Evolutionary conservation across 805 yeast species (phyloP).

Genomic region (Candida pini): DNA sequence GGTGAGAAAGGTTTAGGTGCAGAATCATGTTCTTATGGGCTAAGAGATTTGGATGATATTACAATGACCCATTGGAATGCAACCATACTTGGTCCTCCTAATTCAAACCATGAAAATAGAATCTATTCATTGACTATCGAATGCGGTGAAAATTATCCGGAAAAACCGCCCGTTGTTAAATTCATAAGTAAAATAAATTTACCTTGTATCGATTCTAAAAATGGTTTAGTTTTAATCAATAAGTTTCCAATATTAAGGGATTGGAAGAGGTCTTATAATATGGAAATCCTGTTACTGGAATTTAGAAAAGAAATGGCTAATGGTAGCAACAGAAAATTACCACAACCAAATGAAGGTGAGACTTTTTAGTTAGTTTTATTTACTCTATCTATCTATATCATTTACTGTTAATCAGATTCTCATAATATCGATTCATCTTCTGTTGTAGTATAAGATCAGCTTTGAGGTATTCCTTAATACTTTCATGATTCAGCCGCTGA

Average conservation of each 20-base stretch:
- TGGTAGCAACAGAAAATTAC: conserved; percentile 72
- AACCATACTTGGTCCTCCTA: conserved; percentile 94
- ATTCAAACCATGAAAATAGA: conserved; percentile 78
- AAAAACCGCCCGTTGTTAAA: conserved; percentile 74
- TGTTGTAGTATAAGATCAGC: conserved; percentile 27
- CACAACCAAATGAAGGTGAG: conserved; percentile 90
- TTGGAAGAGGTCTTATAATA: conserved; percentile 89
- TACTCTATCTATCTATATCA: not conserved
- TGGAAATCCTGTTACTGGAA: conserved; percentile 90
- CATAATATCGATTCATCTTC: conserved; percentile 26
- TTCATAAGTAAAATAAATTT: conserved; percentile 83
- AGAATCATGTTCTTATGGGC: conserved; percentile 93
- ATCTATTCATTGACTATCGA: conserved; percentile 78
- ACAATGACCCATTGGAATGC: conserved; percentile 97
- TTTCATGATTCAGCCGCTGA: not conserved
- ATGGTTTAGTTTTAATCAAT: conserved; percentile 49
- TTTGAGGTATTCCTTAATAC: conserved; percentile 19
- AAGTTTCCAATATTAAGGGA: conserved; percentile 63
- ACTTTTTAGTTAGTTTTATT: conserved; percentile 28
- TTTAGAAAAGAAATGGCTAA: conserved; percentile 87
- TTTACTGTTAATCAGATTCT: conserved; percentile 7
- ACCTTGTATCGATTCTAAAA: conserved; percentile 74
- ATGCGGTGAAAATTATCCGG: conserved; percentile 86
- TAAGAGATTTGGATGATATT: conserved; percentile 85
- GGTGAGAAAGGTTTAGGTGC: conserved; percentile 98